Base-by-base conservation (phyloP, 768 basidiomycete genomes). In the Russula virescens region DNA sequence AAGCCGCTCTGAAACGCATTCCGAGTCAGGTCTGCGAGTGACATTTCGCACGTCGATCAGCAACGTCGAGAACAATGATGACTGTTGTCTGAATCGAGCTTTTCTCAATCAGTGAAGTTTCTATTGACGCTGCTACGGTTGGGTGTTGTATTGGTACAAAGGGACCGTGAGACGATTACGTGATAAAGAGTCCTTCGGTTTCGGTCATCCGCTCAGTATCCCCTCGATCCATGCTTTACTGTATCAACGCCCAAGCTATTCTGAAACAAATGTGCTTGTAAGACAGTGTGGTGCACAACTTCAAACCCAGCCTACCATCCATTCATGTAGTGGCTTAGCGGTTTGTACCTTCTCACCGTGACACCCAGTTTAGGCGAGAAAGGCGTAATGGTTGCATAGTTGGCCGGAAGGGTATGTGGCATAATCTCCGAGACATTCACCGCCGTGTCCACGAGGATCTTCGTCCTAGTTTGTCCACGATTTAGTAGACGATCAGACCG, bases 1-100 rank as follows among this genome's bases (percentile, higher is more conserved):
- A 89, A 73, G 8, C 89, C 88, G 69, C 80, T 83, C 68, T 89
- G 85, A 63, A 88, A 90, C 43, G 85, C 82, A 71, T 89, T 89
- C 61, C 86, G 78, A 18, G 89, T 88, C 49, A 91, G 73, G 60
- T 83, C 87, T 42, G 79, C 80, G 43, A 91, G 71, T 42, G 87
- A 87, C 88, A 90, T 89, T 31, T 5, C 28, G 18, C 3, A 34
- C 8, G 23, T 34, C 26, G 8, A 43, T 43, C 5, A 43, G 42
- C 18, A 7, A 38, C 42, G 42, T 38, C 10, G 38, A 38, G 38
- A 38, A 38, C 38, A 14, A 11, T 38, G 38, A 38, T 38, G 13
- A 38, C 6, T 11, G 38, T 38, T 38, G 38, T 38, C 38, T 38
- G 38, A 38, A 38, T 5, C 2, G 38, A 7, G 38, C 13, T 38